A percentile compares a stretch with the other conserved stretches of the same genome.
phyloP scores from a whole-genome alignment of 225 moss, liverwort and hornwort species.

The Polytrichum formosum region DNA sequence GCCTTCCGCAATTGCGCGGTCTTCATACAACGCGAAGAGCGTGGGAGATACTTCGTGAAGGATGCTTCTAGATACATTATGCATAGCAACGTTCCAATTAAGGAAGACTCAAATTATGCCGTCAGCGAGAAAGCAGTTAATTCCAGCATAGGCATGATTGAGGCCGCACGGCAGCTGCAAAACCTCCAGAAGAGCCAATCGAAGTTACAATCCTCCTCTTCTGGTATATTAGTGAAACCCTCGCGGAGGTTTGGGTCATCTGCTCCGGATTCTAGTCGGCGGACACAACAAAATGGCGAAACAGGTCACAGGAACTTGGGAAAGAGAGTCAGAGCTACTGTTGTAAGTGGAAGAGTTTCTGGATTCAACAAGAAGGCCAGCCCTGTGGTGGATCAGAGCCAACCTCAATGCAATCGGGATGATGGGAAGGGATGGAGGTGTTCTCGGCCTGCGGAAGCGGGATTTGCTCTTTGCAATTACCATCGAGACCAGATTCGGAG shows the following conservation, averaged over 20 bases:
- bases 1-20: conserved; percentile 19
- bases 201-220: conserved; percentile 28
- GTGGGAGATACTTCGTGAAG: conserved; percentile 21
- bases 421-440: conserved; percentile 67
- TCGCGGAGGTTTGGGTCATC: background rate
- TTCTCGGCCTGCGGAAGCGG: conserved; percentile 37
- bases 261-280: background rate
- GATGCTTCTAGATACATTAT: conserved; percentile 9
- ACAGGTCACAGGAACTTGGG: conserved; percentile 3
- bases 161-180: conserved; percentile 45
- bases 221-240: conserved; percentile 21
- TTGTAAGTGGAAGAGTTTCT: conserved; percentile 27
- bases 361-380: conserved; percentile 12
- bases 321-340: conserved; percentile 24
- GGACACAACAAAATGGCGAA: conserved; percentile 19
- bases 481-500: conserved; percentile 53
- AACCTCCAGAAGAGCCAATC: conserved; percentile 43
- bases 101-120: conserved; percentile 9
- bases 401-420: conserved; percentile 52
- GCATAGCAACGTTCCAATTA: conserved; percentile 11
- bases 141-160: conserved; percentile 44
- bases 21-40: conserved; percentile 29
- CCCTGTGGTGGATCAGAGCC: conserved; percentile 13
- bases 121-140: conserved; percentile 15
- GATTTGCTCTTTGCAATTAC: conserved; percentile 45